Evolutionary conservation across 495 filamentous ascomycete genomes (phyloP), one percentile per base, ranked within the genome.

Genomic region (Lophiotrema nucula): DNA sequence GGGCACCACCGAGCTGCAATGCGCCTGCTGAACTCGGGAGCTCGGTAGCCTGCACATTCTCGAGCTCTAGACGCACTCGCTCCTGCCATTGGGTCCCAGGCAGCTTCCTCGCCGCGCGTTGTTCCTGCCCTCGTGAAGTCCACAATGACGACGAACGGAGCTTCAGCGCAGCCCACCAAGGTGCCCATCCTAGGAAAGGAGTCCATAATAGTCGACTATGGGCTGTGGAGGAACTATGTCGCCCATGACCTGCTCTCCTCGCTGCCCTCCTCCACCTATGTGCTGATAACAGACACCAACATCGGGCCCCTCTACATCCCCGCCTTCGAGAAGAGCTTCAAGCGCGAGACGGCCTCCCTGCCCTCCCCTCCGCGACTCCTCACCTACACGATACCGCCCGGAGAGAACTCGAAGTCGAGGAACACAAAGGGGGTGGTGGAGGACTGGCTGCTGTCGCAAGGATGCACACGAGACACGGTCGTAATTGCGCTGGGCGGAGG

Each of bases 401-500:
- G 95, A 39, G 93, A 98, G 73, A 88, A 83, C 68, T 95, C 90
- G 47, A 98, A 98, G 72, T 87, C 90, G 37, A 81, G 92, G 62
- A 83, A 87, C 68, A 97, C 92, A 19, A 97, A 97, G 73, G 92
- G 87, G 43, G 88, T 91, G 67, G 89, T 97, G 59, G 92, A 97
- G 70, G 92, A 97, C 75, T 98, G 95, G 95, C 88, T 98, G 87
- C 79, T 97, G 45, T 82, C 85, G 57, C 82, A 97, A 55, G 75
- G 85, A 82, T 97, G 91, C 79, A 95, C 92, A 18, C 81, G 93
- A 45, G 93, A 98, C 72, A 95, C 91, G 1, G 88, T 98, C 41
- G 82, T 98, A 48, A 89, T 98, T 71, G 93, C 93, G 16, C 79
- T 98, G 13, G 93, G 93, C n/a, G 93, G 93, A 57, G 93, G 93